Conservation (phyloP, 257 asterid genomes). For the Nicotiana benthamiana region DNA sequence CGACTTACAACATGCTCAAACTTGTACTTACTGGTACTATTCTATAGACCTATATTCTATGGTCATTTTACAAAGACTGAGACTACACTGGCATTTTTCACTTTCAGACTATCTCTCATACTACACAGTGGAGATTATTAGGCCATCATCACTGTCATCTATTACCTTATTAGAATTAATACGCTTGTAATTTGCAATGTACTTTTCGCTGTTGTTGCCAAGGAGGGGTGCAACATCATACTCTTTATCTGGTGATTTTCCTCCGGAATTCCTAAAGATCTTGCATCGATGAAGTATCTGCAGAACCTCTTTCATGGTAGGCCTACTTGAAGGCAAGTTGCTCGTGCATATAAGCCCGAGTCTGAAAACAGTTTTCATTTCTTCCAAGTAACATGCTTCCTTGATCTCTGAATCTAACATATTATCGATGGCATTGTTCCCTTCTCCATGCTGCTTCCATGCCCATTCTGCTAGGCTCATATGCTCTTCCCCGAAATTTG, state of each 20-base stretch:
- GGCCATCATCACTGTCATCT: constrained; percentile 32
- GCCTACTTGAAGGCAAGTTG: constrained; percentile 50
- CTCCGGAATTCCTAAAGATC: constrained; percentile 17
- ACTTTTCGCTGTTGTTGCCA: constrained; percentile 34
- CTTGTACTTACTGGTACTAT: not conserved
- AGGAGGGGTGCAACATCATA: constrained; percentile 58
- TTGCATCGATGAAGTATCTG: constrained; percentile 43
- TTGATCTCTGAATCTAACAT: constrained; percentile 40
- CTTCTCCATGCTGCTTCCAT: constrained; percentile 59
- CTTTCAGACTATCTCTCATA: not conserved
- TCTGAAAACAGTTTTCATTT: constrained; percentile 42
- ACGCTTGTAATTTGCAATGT: constrained; percentile 46
- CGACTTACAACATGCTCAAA: not conserved
- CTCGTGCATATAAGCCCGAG: constrained; percentile 74
- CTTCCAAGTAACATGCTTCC: constrained; percentile 43
- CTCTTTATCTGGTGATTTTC: constrained; percentile 27
- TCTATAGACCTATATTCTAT: not conserved
- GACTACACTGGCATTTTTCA: not conserved
- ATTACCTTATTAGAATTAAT: constrained; percentile 35
- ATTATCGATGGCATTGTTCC: constrained; percentile 25
- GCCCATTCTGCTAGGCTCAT: constrained; percentile 86
- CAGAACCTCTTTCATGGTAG: constrained; percentile 65
- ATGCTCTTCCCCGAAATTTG: constrained; percentile 55
- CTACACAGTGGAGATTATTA: constrained; percentile 27
- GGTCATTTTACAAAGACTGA: not conserved